Evolutionary conservation across 345 rosid species (phyloP), one percentile per base, ranked within the genome.

Genomic region (Pistacia atlantica): DNA sequence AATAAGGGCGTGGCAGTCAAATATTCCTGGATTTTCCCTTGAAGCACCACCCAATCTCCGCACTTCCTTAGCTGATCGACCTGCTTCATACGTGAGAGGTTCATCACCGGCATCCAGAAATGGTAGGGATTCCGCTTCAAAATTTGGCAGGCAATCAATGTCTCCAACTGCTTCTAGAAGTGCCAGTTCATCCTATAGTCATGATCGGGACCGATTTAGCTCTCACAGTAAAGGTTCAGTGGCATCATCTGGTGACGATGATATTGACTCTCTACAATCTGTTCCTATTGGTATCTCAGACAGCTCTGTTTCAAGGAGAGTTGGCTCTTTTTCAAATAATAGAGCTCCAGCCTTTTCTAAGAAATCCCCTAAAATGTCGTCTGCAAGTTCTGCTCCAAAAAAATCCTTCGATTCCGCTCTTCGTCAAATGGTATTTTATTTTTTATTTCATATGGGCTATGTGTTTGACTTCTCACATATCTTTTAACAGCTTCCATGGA

Each of bases 21-120:
- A 90, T 75, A 88, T 96, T 52, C 93, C 99, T 60, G 98, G 98
- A 73, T 93, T 96, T 85, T 91, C 99, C 64, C 86, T 91, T 80
- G 99, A 96, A 70, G 98, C 90, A 61, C 99, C 99, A 0, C 98
- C 97, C n/a, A 96, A 94, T 87, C 98, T 96, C 60, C 90, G 97
- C 67, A 96, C 99, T 78, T 96, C 99, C 72, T 78, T 92, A 84
- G 90, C 87, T 81, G 98, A 96, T 87, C 93, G 97, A 74, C 97
- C 99, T 0, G 90, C 93, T 67, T 84, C 99, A 37, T 96, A 94
- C 68, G 94, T 94, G 78, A 90, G 99, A 88, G 98, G 99, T 48
- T 92, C 95, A 78, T 94, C 98, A 12, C 98, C 99, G 67, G 99
- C 98, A 62, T 96, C 99, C 74, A 89, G 91, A 84, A 93, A 89